phyloP scores from a whole-genome alignment of 164 flowering plant species.

The Vitis rupestris region DNA sequence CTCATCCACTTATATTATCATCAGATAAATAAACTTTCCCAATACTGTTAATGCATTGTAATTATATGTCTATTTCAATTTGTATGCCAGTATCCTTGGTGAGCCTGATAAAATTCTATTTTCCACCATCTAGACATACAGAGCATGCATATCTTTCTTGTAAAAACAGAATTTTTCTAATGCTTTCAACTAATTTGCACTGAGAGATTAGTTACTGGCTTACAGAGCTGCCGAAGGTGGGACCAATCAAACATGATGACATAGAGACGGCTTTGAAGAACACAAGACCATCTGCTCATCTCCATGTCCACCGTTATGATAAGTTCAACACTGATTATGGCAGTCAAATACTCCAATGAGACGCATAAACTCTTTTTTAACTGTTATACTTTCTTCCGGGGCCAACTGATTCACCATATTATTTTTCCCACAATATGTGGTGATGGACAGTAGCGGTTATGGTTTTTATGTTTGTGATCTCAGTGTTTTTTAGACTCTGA shows the following conservation, averaged over 20 bases:
- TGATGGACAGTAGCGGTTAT: too few species aligned
- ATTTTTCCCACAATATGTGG: too few species aligned
- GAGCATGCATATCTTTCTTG: background rate
- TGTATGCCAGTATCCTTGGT: background rate
- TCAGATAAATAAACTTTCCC: too few species aligned
- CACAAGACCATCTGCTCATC: constrained; percentile 98
- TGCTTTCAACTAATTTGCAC: background rate
- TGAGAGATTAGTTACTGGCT: background rate
- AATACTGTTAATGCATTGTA: too few species aligned
- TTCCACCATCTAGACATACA: background rate
- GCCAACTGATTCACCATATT: too few species aligned
- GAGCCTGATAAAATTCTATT: background rate
- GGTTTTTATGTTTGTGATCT: too few species aligned
- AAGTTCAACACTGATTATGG: constrained; percentile 94
- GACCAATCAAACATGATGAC: constrained; percentile 68
- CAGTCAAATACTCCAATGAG: constrained; percentile 77
- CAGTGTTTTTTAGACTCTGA: too few species aligned
- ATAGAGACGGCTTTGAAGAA: constrained; percentile 78
- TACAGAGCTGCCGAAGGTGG: constrained; percentile 81
- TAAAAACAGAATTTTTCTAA: background rate
- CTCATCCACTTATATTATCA: too few species aligned
- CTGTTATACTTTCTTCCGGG: background rate
- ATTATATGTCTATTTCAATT: too few species aligned
- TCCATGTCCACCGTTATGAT: constrained; percentile 82
- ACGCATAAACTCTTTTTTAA: constrained; percentile 1